Conservation (phyloP, 1,139 yeast genomes). For the Candida anutae region DNA sequence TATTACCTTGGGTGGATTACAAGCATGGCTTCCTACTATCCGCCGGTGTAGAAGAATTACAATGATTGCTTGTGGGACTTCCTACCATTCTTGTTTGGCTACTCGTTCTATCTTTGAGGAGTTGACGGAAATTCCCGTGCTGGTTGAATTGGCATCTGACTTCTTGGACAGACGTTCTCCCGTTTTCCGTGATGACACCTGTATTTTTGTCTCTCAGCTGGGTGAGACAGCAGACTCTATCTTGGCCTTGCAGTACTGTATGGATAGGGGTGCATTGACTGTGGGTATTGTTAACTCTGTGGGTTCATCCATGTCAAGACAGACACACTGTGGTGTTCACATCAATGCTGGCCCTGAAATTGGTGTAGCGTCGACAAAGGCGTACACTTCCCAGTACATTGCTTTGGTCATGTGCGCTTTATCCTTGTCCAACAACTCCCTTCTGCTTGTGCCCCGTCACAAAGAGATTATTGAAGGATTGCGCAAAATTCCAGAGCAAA, state of each 20-base stretch:
- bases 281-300: slow-evolving; percentile 93
- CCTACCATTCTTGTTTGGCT: slow-evolving; percentile 96
- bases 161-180: slow-evolving; percentile 93
- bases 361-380: slow-evolving; percentile 99
- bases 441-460: slow-evolving; percentile 71
- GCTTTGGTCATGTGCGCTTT: slow-evolving; percentile 97
- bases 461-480: slow-evolving; percentile 82
- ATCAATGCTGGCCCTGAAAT: slow-evolving; percentile 99
- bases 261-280: slow-evolving; percentile 94
- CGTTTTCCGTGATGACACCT: slow-evolving; percentile 95
- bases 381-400: slow-evolving; percentile 96
- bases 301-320: slow-evolving; percentile 93
- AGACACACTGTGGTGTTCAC: slow-evolving; percentile 98
- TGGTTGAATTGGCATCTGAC: slow-evolving; percentile 95
- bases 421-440: slow-evolving; percentile 84
- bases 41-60: slow-evolving; percentile 93
- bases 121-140: slow-evolving; percentile 90
- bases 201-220: slow-evolving; percentile 95
- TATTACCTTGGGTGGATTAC: slow-evolving; percentile 86
- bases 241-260: slow-evolving; percentile 90
- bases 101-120: slow-evolving; percentile 96
- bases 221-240: slow-evolving; percentile 99
- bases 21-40: slow-evolving; percentile 76
- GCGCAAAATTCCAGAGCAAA: slow-evolving; percentile 78
- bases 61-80: slow-evolving; percentile 99